Base-by-base conservation (phyloP, 2,329 filamentous ascomycete genomes). In the Aspergillus sp. region DNA sequence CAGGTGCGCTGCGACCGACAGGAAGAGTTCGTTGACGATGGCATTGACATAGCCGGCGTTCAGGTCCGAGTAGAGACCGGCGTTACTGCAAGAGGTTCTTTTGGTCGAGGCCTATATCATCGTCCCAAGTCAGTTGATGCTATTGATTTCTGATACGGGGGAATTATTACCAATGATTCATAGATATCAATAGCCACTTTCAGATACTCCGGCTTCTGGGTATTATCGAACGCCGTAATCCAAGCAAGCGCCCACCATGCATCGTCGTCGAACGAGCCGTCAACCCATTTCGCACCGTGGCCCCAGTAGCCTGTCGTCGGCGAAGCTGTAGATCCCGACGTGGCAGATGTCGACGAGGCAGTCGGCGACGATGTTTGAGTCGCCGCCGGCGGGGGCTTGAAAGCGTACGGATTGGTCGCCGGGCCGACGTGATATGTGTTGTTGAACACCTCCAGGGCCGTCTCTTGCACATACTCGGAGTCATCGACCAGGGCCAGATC, bases 21-120 rank as follows among this genome's bases (percentile, higher is more conserved):
- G 60, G 57, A 78, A 81, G 2, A 81, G 71, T 52, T 77, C 76
- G 48, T 80, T 81, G 2, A 75, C 69, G 30, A 82, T 78, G 1
- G 77, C 75, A 49, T 75, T 77, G 41, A 73, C 66, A 48, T 76
- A 74, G 2, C 63, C 61, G 29, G 71, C 63, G 1, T 63, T 52
- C 42, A 68, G 68, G 48, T 70, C 70, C 72, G 74, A 78, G 57
- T 68, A 76, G 44, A 78, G 66, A 10, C 74, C 65, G 4, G 59
- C 73, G 29, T 73, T 71, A 40, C 68, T 68, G 26, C 70, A 73
- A 2, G n/a, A 26, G 5, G 36, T 26, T 28, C 27, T 19, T 8
- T 39, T 28, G 6, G 36, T 39, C 3, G 12, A 26, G 7, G 2
- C 36, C 7, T 7, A 19, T 19, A 19, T 19, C 19, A 19, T 19